Evolutionary conservation across 2,329 filamentous ascomycete genomes (phyloP), one percentile per base, ranked within the genome.

Genomic region (Apiospora pterosperma): DNA sequence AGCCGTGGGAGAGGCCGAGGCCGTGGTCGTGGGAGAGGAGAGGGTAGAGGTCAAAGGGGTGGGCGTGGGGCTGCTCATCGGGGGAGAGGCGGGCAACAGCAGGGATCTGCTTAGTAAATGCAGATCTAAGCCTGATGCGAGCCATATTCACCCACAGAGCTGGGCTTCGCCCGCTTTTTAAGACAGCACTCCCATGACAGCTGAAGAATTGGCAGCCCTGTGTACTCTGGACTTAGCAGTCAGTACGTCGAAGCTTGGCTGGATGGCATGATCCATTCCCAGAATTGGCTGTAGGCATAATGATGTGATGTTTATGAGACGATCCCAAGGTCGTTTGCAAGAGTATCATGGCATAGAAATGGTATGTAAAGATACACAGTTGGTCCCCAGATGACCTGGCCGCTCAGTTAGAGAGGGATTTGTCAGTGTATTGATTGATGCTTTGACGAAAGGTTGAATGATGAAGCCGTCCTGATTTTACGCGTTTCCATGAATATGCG

Each of bases 1-100:
- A 76, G 80, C 36, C 72, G 77, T 42, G 77, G 79, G 5, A 77
- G 78, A 36, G 77, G 79, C 10, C 76, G 79, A 63, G 77, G 77
- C 14, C 75, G 80, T 16, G 76, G 77, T 42, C 74, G 80, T 62
- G 80, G 69, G 21, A 63, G 71, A 42, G 59, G 59, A 52, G 48
- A 64, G 73, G 38, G 60, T 41, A 41, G 61, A 25, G 76, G 80
- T 36, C 72, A 77, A 38, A 76, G 79, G 5, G 77, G 78, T 44
- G 77, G 79, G 10, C 76, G 79, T 61, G 78, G 77, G 14, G 75
- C 80, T 14, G 76, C 81, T 59, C 77, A 77, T 42, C 74, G 80
- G 62, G 80, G 69, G 2, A 38, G 36, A 36, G 58, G 58, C 19
- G 58, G 34, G 10, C 58, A n/a, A 19, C 34, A 39, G 36, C 34